phyloP scores from a whole-genome alignment of 768 basidiomycete species.

The Psilocybe sp. region DNA sequence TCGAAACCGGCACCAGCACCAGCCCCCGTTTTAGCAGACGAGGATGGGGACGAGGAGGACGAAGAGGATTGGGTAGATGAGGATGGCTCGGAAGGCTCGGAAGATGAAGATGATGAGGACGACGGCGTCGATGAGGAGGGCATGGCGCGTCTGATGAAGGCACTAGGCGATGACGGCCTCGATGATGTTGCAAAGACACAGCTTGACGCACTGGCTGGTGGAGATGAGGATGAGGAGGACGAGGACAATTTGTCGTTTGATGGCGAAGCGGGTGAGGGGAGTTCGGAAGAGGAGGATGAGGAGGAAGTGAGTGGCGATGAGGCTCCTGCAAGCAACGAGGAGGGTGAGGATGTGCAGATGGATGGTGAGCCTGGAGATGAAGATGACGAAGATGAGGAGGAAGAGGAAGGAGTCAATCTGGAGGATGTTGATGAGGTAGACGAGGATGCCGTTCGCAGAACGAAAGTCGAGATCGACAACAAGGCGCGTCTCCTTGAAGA shows the following conservation, averaged over 20 bases:
- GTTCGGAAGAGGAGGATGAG: constrained; percentile 9
- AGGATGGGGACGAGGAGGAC: constrained; percentile 15
- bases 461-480: constrained; percentile 84
- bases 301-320: constrained; percentile 23
- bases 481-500: constrained; percentile 48
- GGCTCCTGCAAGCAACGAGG: constrained; percentile 29
- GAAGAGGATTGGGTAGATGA: constrained; percentile 15
- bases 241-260: constrained; percentile 18
- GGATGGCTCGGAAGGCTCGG: constrained; percentile 12
- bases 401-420: constrained; percentile 46
- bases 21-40: constrained; percentile 9
- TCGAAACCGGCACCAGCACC: constrained; percentile 1
- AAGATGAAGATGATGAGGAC: constrained; percentile 15
- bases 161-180: constrained; percentile 41
- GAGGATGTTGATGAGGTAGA: constrained; percentile 76
- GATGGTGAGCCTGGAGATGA: constrained; percentile 29
- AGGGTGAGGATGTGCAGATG: constrained; percentile 29
- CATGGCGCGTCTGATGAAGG: constrained; percentile 17
- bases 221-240: constrained; percentile 13
- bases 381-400: constrained; percentile 34
- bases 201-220: constrained; percentile 38
- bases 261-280: constrained; percentile 22
- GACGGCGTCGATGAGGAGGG: constrained; percentile 18
- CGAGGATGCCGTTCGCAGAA: constrained; percentile 76
- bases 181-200: constrained; percentile 61